Base-by-base conservation (phyloP, 2,329 filamentous ascomycete species). In the Scedosporium apiospermum region DNA sequence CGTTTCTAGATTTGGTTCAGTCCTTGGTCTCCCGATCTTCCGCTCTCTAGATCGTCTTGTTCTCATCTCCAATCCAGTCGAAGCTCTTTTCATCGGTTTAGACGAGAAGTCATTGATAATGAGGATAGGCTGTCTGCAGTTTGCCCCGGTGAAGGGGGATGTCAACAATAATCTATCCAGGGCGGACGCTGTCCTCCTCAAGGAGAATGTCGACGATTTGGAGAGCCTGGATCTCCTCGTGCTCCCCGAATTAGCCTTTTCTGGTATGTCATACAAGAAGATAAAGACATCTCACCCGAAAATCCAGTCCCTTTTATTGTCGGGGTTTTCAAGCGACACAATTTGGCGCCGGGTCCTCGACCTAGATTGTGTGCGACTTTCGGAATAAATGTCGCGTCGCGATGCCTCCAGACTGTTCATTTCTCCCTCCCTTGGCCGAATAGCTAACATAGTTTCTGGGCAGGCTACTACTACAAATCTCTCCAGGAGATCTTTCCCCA, bases 121-220 rank as follows among this genome's bases (percentile, higher is more conserved):
- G 87, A 84, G 82, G 68, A 84, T 90, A 34, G 88, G 78, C 0
- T 89, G 86, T 64, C 75, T 91, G 7, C 88, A 93, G 71, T 91
- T 92, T 66, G 82, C 85, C 51, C 88, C 89, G 6, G 79, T 86
- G 68, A 81, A 93, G 49, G 89, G 87, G 57, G 82, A 89, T 61
- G 75, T 90, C 26, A 75, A 88, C 67, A 83, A 88, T 64, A 93
- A 93, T 66, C 78, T 93, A 51, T 82, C 81, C 65, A 80, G 81
- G n/a, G 89, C 89, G 64, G 85, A 90, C 30, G 72, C 76, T 1
- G 77, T 90, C 46, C 76, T 90, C 16, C 77, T 74, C 58, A 77
- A 72, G 61, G 77, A 81, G 3, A 72, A 76, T 34, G 73, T 77
- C 1, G 70, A 77, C 1, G 38, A 61, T 4, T 65, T 89, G 27